Evolutionary conservation across 306 rosid genomes (phyloP).

Genomic region (Bauhinia variegata): DNA sequence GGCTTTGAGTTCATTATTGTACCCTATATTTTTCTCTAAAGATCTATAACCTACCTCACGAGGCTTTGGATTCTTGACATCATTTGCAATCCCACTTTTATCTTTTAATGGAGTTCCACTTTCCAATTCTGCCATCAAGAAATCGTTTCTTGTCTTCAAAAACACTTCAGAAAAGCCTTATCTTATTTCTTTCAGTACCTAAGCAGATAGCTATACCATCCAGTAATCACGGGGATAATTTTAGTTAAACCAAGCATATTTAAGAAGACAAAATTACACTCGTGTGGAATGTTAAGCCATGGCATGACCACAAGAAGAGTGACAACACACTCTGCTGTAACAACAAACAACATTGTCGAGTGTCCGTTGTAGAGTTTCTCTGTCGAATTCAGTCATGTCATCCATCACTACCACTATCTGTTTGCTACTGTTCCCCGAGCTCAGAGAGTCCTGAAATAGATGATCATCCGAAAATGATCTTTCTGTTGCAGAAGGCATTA

Average conservation of each 20-base stretch:
- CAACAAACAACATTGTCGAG: constrained; percentile 47
- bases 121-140: constrained; percentile 53
- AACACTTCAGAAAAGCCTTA: constrained; percentile 39
- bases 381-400: constrained; percentile 59
- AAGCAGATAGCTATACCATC: background rate
- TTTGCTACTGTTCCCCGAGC: constrained; percentile 28
- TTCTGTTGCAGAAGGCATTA: constrained; percentile 5
- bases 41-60: constrained; percentile 46
- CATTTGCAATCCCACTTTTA: constrained; percentile 33
- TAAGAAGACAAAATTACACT: constrained; percentile 20
- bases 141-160: constrained; percentile 47
- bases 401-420: constrained; percentile 65
- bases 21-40: constrained; percentile 58
- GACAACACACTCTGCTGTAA: constrained; percentile 41
- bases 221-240: background rate
- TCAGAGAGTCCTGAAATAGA: constrained; percentile 21
- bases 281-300: constrained; percentile 61
- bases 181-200: background rate
- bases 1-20: background rate
- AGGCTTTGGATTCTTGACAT: constrained; percentile 51
- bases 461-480: constrained; percentile 21
- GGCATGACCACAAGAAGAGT: constrained; percentile 71
- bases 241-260: background rate
- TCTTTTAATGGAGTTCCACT: constrained; percentile 31
- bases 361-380: constrained; percentile 51